These are phyloP conservation scores for Trypanosoma congolense DNA, from an alignment of 208 protist genomes.

Conservation along the genomic window DNA sequence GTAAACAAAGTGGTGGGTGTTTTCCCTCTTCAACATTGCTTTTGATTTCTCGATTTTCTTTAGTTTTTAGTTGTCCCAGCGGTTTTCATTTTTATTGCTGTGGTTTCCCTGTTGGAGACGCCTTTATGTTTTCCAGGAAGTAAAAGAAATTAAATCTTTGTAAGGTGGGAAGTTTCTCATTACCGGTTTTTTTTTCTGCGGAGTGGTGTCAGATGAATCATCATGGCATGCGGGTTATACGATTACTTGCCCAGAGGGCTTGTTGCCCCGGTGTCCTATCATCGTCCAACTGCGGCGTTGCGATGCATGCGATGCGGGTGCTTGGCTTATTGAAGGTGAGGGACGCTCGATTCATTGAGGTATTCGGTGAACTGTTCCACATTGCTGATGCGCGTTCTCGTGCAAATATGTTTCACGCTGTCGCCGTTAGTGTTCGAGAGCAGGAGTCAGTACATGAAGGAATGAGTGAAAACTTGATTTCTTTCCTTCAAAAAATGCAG, in stretches of 20 bases:
- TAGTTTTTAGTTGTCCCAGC: too few relatives aligned
- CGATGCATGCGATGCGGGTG: constrained; percentile 34
- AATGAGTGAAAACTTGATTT: constrained; percentile 15
- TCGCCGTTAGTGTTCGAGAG: constrained; percentile 29
- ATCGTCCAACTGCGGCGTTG: constrained; percentile 34
- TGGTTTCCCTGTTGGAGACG: too few relatives aligned
- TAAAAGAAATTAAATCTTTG: too few relatives aligned
- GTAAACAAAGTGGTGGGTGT: too few relatives aligned
- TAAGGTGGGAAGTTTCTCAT: too few relatives aligned
- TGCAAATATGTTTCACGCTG: constrained; percentile 44
- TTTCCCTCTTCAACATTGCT: too few relatives aligned
- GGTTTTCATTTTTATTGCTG: too few relatives aligned
- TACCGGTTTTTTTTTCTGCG: neutral
- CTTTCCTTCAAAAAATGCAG: constrained; percentile 30
- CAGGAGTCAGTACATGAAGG: constrained; percentile 23
- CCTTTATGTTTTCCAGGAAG: too few relatives aligned
- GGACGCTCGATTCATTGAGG: constrained; percentile 17
- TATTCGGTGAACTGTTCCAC: constrained; percentile 16
- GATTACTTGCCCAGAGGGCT: constrained; percentile 21
- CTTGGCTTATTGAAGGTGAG: constrained; percentile 27
- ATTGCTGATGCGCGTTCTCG: constrained; percentile 34
- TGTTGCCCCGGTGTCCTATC: constrained; percentile 35
- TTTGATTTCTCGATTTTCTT: too few relatives aligned
- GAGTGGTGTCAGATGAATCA: constrained; percentile 8
- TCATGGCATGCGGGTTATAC: constrained; percentile 7